phyloP scores from a whole-genome alignment of 129 eudicot species.

The Centella asiatica region DNA sequence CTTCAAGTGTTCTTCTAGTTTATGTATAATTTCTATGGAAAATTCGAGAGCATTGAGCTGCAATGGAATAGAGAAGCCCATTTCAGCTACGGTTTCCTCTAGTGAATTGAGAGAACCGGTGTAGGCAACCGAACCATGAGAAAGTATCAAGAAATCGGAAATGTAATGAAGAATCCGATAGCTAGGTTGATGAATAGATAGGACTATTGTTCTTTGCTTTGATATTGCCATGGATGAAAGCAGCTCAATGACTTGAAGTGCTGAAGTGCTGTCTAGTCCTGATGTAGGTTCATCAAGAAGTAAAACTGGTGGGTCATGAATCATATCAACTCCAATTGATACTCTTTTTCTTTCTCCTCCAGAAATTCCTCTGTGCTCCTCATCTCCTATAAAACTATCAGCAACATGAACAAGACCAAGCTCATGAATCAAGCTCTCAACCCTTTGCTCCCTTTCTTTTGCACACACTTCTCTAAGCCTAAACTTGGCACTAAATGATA shows the following conservation, averaged over 20 bases:
- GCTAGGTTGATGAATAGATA: conserved; percentile 96
- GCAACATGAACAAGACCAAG: conserved; percentile 80
- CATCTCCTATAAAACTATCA: conserved; percentile 81
- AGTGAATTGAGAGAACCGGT: conserved; percentile 64
- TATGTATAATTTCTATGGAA: conserved; percentile 75
- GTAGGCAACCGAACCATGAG: conserved; percentile 60
- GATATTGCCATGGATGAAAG: conserved; percentile 65
- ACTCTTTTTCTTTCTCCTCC: conserved; percentile 93
- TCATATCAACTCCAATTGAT: conserved; percentile 88
- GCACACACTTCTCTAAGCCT: conserved; percentile 43
- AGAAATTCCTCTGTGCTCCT: conserved; percentile 75
- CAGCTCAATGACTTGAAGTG: conserved; percentile 83
- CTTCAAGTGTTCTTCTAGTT: conserved; percentile 37
- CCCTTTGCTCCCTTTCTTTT: conserved; percentile 46
- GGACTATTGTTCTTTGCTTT: conserved; percentile 55
- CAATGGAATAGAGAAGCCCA: conserved; percentile 60
- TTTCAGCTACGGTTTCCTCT: conserved; percentile 45
- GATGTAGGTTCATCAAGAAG: conserved; percentile 96
- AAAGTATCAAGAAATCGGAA: conserved; percentile 68
- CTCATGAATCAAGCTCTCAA: conserved; percentile 58
- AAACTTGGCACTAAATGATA: conserved; percentile 77
- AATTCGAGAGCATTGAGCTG: conserved; percentile 77
- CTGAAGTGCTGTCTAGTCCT: conserved; percentile 87
- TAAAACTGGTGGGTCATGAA: conserved; percentile 77
- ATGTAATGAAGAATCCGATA: conserved; percentile 67